A percentile compares a stretch with the other conserved stretches of the same genome.
Conservation (phyloP, 257 asterid species). For the Primulina tabacum region DNA sequence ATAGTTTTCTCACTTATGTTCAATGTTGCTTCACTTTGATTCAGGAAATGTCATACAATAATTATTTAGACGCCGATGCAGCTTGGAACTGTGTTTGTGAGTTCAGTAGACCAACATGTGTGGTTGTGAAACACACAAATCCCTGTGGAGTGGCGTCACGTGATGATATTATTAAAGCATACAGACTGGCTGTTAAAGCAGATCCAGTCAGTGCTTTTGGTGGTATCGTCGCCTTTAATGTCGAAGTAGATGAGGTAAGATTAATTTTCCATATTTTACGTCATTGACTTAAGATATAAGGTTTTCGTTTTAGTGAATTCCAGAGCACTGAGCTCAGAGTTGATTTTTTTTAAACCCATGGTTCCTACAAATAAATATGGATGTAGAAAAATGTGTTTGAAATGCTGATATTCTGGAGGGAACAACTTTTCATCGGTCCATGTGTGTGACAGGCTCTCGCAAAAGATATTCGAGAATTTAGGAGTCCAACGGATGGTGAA, state of each 20-base stretch:
- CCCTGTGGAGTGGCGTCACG: slow-evolving; percentile 99
- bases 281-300: slow-evolving; percentile 2
- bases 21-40: slow-evolving; percentile 9
- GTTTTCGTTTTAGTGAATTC: slow-evolving; percentile 9
- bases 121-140: slow-evolving; percentile 91
- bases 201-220: slow-evolving; percentile 99
- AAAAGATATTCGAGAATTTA: slow-evolving; percentile 84
- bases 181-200: slow-evolving; percentile 89
- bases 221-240: slow-evolving; percentile 97
- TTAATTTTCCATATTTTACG: slow-evolving; percentile 8
- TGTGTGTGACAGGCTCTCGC: slow-evolving; percentile 65
- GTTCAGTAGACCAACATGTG: slow-evolving; percentile 87
- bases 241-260: slow-evolving; percentile 92
- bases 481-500: slow-evolving; percentile 89
- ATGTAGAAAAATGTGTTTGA: background rate
- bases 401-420: slow-evolving; percentile 3
- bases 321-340: background rate
- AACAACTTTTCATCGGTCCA: background rate
- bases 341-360: background rate
- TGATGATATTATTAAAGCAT: slow-evolving; percentile 73
- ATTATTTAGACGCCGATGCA: slow-evolving; percentile 93
- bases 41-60: slow-evolving; percentile 98
- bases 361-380: slow-evolving; percentile 2
- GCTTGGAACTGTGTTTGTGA: slow-evolving; percentile 99
- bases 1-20: background rate